These are phyloP conservation scores for Penicillium vulpinum DNA, from an alignment of 2,329 filamentous ascomycete genomes.

Conservation along the genomic window DNA sequence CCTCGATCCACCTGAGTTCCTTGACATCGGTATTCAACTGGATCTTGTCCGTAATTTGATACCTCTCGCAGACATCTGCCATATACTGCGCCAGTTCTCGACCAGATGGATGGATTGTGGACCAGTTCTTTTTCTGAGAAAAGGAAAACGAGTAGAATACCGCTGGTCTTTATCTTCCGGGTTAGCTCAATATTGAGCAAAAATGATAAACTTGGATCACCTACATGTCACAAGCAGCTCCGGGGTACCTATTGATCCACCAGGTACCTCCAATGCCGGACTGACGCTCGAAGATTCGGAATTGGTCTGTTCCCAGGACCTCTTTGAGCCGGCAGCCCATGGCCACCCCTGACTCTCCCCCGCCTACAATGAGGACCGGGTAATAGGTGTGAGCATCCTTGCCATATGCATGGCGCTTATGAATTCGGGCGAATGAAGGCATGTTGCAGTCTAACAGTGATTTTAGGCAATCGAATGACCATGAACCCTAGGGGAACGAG, in stretches of 20 bases:
- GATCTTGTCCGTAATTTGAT: constrained; percentile 57
- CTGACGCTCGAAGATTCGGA: constrained; percentile 62
- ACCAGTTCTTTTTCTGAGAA: constrained; percentile 54
- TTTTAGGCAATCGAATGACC: neutral
- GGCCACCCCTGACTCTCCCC: constrained; percentile 63
- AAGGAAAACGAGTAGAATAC: constrained; percentile 60
- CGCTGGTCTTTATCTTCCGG: constrained; percentile 46
- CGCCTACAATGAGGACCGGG: constrained; percentile 59
- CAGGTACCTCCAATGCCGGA: constrained; percentile 63
- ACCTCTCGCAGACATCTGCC: constrained; percentile 54
- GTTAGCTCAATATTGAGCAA: neutral
- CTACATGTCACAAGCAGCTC: constrained; percentile 58
- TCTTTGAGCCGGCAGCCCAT: constrained; percentile 61
- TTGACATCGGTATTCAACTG: constrained; percentile 60
- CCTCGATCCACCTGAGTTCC: constrained; percentile 53
- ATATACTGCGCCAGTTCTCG: constrained; percentile 55
- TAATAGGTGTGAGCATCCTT: constrained; percentile 47
- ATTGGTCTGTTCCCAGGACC: constrained; percentile 58
- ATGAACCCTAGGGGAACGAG: neutral
- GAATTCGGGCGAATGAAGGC: constrained; percentile 38
- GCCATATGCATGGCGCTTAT: constrained; percentile 41
- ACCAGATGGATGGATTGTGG: constrained; percentile 50
- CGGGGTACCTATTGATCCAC: constrained; percentile 63
- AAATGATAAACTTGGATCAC: neutral
- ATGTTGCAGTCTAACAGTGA: constrained; percentile 16